Conservation (phyloP, 2,329 filamentous ascomycete species). For the Fusarium liriodendri region DNA sequence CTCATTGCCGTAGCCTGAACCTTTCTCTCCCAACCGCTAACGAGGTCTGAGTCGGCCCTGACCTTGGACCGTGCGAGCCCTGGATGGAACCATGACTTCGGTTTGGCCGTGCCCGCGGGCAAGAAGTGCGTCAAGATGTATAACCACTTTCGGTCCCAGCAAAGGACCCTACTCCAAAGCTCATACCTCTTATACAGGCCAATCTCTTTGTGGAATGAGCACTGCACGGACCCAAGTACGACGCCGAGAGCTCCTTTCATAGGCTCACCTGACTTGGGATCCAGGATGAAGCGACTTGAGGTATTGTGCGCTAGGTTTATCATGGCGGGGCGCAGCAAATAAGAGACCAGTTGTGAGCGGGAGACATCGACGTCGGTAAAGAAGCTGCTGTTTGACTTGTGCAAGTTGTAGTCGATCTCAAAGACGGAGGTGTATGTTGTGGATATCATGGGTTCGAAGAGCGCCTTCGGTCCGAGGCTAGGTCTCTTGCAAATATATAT, state of each 20-base stretch:
- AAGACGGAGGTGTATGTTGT: neutral
- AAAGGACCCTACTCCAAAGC: constrained; percentile 6
- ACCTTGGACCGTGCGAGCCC: neutral
- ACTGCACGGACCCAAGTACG: neutral
- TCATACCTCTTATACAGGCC: neutral
- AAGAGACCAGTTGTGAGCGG: neutral
- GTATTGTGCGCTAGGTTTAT: neutral
- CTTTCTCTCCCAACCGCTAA: neutral
- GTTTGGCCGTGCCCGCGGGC: neutral
- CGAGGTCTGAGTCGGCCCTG: neutral
- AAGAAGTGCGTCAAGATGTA: constrained; percentile 4
- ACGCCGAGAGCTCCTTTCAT: neutral
- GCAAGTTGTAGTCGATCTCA: constrained; percentile 11
- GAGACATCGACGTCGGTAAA: constrained; percentile 16
- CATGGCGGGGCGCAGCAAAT: neutral
- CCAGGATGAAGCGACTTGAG: neutral
- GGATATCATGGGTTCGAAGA: neutral
- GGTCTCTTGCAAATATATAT: neutral
- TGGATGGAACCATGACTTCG: neutral
- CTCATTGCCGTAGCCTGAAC: constrained; percentile 4
- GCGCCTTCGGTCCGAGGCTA: neutral
- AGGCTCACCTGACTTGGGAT: neutral
- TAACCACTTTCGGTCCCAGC: constrained; percentile 20
- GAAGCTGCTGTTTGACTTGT: constrained; percentile 17
- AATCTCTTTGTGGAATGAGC: neutral